Percentiles rank a stretch among this genome's conserved stretches.
Evolutionary conservation across 83 land plant genomes (phyloP).

Genomic region (Diphasiastrum complanatum): DNA sequence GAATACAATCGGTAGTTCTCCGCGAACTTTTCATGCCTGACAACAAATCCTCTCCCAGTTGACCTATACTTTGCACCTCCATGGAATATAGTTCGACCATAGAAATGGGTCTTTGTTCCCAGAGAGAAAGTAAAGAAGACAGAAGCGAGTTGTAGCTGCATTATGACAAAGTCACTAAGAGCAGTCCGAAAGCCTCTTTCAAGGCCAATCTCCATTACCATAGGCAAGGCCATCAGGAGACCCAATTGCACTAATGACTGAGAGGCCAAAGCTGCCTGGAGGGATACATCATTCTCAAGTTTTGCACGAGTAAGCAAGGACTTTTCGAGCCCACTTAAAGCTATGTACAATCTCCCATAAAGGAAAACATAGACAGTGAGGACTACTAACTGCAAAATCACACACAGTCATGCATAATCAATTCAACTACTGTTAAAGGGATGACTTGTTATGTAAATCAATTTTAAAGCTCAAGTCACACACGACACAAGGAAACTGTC

Average conservation of each 20-base stretch:
- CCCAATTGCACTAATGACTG: slow-evolving; percentile 84
- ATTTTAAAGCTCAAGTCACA: too few species aligned
- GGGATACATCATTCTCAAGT: slow-evolving; percentile 31
- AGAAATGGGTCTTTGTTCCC: slow-evolving; percentile 75
- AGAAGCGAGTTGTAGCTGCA: slow-evolving; percentile 89
- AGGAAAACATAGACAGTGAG: slow-evolving; percentile 44
- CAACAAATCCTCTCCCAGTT: slow-evolving; percentile 90
- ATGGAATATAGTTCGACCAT: slow-evolving; percentile 79
- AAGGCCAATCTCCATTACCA: slow-evolving; percentile 86
- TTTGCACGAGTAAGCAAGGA: slow-evolving; percentile 40
- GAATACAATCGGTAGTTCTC: slow-evolving; percentile 72
- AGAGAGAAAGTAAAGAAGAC: slow-evolving; percentile 88
- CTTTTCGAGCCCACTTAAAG: slow-evolving; percentile 59
- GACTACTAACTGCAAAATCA: slow-evolving; percentile 43
- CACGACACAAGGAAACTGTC: too few species aligned
- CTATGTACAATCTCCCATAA: slow-evolving; percentile 47
- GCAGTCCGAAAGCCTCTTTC: slow-evolving; percentile 86
- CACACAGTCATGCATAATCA: neutral
- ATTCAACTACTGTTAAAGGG: too few species aligned
- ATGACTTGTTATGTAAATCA: too few species aligned
- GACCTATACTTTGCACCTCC: slow-evolving; percentile 93
- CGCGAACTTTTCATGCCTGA: slow-evolving; percentile 66
- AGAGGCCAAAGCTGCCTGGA: slow-evolving; percentile 56
- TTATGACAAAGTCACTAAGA: slow-evolving; percentile 58
- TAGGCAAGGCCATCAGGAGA: slow-evolving; percentile 77